phyloP scores from a whole-genome alignment of 176 grass and related monocot species.

The Musa schizocarpa region DNA sequence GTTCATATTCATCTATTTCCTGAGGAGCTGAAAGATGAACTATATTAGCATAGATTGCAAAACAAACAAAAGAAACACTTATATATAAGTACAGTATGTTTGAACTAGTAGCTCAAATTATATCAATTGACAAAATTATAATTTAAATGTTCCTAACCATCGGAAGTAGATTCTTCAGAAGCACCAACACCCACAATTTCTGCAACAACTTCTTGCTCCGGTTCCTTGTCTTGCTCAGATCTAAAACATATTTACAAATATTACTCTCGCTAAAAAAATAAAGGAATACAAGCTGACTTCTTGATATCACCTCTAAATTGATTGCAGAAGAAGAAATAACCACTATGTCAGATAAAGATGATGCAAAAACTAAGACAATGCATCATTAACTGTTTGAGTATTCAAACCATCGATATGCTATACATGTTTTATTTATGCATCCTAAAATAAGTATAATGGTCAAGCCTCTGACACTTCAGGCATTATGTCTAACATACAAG shows the following conservation, averaged over 20 bases:
- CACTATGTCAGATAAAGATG: too few relatives aligned
- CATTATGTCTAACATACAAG: too few relatives aligned
- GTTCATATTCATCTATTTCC: conserved; percentile 97
- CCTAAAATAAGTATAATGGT: too few relatives aligned
- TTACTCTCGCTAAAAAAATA: not conserved
- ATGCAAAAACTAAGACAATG: too few relatives aligned
- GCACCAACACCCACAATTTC: conserved; percentile 42
- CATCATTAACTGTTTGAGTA: too few relatives aligned
- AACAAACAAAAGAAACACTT: not conserved
- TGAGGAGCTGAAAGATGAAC: conserved; percentile 46
- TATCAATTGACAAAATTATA: conserved; percentile 16
- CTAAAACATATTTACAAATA: conserved; percentile 31
- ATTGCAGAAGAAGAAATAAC: too few relatives aligned
- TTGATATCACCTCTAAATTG: too few relatives aligned
- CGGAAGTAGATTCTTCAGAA: conserved; percentile 50
- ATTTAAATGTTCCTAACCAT: conserved; percentile 41
- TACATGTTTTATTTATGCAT: too few relatives aligned
- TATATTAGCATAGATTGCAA: conserved; percentile 4
- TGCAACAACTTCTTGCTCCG: conserved; percentile 62
- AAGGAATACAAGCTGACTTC: too few relatives aligned
- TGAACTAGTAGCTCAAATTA: not conserved
- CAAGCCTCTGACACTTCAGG: too few relatives aligned
- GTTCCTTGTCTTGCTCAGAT: conserved; percentile 97
- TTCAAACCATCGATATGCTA: too few relatives aligned
- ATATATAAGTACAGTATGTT: not conserved